phyloP scores from a whole-genome alignment of 164 flowering plant species.

The Macadamia tetraphylla region DNA sequence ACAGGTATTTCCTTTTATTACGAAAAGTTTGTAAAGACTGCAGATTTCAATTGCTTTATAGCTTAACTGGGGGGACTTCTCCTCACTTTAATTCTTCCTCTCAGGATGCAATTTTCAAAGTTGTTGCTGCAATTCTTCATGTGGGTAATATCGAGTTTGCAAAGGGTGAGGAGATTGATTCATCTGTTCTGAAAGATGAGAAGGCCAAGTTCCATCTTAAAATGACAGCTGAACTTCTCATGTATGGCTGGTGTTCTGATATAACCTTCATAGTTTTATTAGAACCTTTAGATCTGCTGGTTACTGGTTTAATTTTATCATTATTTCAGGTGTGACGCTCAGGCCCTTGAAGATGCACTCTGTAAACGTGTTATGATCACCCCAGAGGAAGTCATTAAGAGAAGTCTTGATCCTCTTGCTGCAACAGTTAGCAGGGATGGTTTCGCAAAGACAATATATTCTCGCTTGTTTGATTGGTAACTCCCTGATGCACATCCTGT shows the following conservation, averaged over 20 bases:
- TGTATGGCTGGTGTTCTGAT: slow-evolving; percentile 28
- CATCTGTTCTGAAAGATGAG: slow-evolving; percentile 62
- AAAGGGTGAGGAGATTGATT: slow-evolving; percentile 61
- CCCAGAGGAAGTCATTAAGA: slow-evolving; percentile 86
- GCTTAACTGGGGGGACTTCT: not conserved
- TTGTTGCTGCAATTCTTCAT: slow-evolving; percentile 87
- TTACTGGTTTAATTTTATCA: not conserved
- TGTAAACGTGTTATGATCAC: slow-evolving; percentile 82
- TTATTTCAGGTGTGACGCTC: slow-evolving; percentile 68
- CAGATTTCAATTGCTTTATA: slow-evolving; percentile 3
- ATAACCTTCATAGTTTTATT: not conserved
- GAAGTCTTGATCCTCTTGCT: slow-evolving; percentile 74
- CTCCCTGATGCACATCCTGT: slow-evolving; percentile 6
- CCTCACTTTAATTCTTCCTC: not conserved
- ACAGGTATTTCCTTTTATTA: slow-evolving; percentile 41
- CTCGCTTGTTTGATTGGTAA: slow-evolving; percentile 88
- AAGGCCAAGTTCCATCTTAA: slow-evolving; percentile 64
- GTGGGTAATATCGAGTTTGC: slow-evolving; percentile 73
- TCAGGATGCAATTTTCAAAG: slow-evolving; percentile 84
- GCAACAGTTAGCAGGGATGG: slow-evolving; percentile 87
- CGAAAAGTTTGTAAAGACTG: not conserved
- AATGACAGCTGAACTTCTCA: slow-evolving; percentile 78
- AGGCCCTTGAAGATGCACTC: slow-evolving; percentile 65
- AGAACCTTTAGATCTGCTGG: slow-evolving; percentile 3
- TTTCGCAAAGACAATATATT: slow-evolving; percentile 85